A percentile compares a stretch with the other conserved stretches of the same genome.
These are phyloP conservation scores for Globisporangium megalacanthum DNA, from an alignment of 352 stramenopile species.

Conservation along the genomic window DNA sequence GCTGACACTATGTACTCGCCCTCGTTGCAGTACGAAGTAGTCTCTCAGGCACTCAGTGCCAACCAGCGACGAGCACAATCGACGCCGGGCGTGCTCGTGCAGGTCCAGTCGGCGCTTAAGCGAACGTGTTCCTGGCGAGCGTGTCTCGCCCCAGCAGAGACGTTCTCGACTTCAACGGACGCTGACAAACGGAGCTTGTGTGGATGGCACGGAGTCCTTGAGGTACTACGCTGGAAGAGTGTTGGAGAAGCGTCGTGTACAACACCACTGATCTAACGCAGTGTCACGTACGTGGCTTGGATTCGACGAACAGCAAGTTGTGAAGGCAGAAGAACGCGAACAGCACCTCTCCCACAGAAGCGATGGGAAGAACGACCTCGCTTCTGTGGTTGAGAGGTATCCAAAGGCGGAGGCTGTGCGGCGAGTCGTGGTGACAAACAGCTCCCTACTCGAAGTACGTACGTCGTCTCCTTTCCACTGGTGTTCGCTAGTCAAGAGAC, in stretches of 20 bases:
- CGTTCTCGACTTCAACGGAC: neutral
- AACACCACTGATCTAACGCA: too few species aligned
- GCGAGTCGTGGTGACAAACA: conserved; percentile 19
- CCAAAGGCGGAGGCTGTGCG: conserved; percentile 17
- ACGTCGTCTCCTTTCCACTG: neutral
- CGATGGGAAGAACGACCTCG: conserved; percentile 8
- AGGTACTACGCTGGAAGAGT: conserved; percentile 13
- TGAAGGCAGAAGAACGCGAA: conserved; percentile 18
- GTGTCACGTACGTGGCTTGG: neutral
- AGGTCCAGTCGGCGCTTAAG: conserved; percentile 14
- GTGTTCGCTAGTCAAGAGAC: too few species aligned
- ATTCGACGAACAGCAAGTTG: conserved; percentile 11
- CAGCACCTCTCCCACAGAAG: conserved; percentile 22
- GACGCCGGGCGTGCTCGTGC: neutral
- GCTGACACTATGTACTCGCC: neutral
- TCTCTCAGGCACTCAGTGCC: conserved; percentile 3
- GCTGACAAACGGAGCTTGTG: conserved; percentile 16
- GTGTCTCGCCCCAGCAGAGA: conserved; percentile 13
- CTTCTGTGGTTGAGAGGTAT: conserved; percentile 4
- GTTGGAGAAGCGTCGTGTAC: neutral
- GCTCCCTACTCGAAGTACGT: conserved; percentile 35
- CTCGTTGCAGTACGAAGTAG: conserved; percentile 12
- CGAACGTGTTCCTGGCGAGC: conserved; percentile 30
- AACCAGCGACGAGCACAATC: neutral
- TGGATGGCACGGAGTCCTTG: conserved; percentile 22